These are phyloP conservation scores for Peniophora sp. DNA, from an alignment of 1,284 basidiomycete species.

Conservation along the genomic window DNA sequence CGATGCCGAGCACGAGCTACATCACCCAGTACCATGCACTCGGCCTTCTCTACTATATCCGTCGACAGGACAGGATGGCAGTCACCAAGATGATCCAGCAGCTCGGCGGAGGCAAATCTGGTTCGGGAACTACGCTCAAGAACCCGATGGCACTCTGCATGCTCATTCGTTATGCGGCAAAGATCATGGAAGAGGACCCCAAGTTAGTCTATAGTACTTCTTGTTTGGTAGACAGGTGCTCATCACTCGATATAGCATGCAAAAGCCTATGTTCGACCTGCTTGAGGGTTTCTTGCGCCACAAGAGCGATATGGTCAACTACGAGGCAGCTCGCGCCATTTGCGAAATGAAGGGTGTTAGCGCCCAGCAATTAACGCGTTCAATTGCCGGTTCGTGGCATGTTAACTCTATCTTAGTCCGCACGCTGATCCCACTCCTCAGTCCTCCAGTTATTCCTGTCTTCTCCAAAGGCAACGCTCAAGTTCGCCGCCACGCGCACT, in stretches of 20 bases:
- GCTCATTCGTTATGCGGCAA: conserved; percentile 96
- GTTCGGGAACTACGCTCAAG: conserved; percentile 76
- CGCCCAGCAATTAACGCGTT: conserved; percentile 71
- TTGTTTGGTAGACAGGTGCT: neutral
- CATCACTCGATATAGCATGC: conserved; percentile 47
- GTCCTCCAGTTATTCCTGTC: conserved; percentile 92
- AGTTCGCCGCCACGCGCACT: conserved; percentile 96
- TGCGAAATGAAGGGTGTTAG: conserved; percentile 91
- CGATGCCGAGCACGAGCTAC: conserved; percentile 81
- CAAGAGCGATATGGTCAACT: conserved; percentile 99
- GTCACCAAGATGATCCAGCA: conserved; percentile 99
- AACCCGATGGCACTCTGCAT: conserved; percentile 99
- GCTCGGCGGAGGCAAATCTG: conserved; percentile 82
- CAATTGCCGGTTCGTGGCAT: conserved; percentile 71
- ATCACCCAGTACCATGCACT: conserved; percentile 98
- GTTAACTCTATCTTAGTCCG: conserved; percentile 3
- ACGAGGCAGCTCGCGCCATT: conserved; percentile 95
- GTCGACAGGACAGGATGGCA: conserved; percentile 98
- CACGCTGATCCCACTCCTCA: conserved; percentile 19
- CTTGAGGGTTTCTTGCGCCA: conserved; percentile 95
- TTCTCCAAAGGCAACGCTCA: conserved; percentile 88
- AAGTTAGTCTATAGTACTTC: conserved; percentile 72
- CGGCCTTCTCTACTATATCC: conserved; percentile 89
- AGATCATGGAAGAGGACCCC: conserved; percentile 97
- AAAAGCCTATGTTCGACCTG: conserved; percentile 89